Evolutionary conservation across 139 green algal species (phyloP).

Genomic region (Chlorella sp.): DNA sequence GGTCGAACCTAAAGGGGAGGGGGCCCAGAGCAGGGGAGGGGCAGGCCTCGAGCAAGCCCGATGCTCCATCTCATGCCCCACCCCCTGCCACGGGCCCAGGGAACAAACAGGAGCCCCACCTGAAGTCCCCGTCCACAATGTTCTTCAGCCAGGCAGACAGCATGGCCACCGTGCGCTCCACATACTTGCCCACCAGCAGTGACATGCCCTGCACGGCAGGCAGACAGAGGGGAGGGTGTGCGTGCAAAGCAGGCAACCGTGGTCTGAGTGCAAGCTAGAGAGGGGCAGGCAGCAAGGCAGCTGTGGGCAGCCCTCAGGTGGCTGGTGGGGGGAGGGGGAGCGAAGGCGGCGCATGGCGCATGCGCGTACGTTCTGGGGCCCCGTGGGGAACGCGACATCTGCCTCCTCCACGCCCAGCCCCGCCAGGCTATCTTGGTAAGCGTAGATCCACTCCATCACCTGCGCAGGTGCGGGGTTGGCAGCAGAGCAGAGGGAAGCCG

Average conservation of each 20-base stretch:
- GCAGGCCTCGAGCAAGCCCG: background rate
- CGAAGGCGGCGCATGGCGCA: too few relatives aligned
- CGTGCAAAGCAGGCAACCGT: too few relatives aligned
- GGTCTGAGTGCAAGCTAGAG: too few relatives aligned
- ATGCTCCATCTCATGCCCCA: background rate
- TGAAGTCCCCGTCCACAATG: constrained; percentile 68
- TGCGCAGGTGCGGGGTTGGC: constrained; percentile 21
- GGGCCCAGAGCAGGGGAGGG: background rate
- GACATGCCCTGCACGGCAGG: constrained; percentile 43
- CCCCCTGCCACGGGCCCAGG: too few relatives aligned
- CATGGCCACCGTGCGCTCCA: constrained; percentile 60
- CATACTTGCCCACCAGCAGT: constrained; percentile 80
- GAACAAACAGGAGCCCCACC: too few relatives aligned
- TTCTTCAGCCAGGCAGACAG: constrained; percentile 79
- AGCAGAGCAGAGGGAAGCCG: background rate
- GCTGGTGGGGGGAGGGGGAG: too few relatives aligned
- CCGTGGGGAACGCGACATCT: constrained; percentile 37
- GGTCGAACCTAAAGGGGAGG: constrained; percentile 52
- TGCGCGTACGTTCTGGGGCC: too few relatives aligned
- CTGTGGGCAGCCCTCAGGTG: too few relatives aligned
- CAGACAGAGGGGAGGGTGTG: too few relatives aligned
- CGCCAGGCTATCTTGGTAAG: constrained; percentile 72
- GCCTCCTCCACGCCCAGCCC: constrained; percentile 77
- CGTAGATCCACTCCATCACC: constrained; percentile 78
- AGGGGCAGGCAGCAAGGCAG: too few relatives aligned